Evolutionary conservation across 352 stramenopile species (phyloP).

Genomic region (Aphanomyces cochlioides): DNA sequence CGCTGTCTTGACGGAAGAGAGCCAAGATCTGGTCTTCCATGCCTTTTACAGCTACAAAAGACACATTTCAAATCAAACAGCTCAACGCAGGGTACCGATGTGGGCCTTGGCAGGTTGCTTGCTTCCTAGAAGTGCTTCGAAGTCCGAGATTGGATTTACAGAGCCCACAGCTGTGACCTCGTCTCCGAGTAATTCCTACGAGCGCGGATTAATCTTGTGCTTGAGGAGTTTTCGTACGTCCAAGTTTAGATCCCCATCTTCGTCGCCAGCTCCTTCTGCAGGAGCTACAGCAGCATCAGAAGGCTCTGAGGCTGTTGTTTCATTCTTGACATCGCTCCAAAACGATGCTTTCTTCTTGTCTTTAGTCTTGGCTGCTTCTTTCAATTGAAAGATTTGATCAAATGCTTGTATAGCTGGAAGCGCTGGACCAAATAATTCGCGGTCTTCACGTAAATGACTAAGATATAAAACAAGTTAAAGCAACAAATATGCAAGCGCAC

Average conservation of each 20-base stretch:
- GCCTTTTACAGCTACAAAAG: slow-evolving; percentile 46
- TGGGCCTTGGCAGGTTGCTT: slow-evolving; percentile 39
- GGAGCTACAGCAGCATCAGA: slow-evolving; percentile 24
- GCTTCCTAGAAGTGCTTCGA: slow-evolving; percentile 59
- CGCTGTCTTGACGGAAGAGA: slow-evolving; percentile 46
- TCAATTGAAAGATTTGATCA: slow-evolving; percentile 67
- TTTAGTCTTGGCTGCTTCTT: slow-evolving; percentile 65
- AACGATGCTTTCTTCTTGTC: slow-evolving; percentile 73
- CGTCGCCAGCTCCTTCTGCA: slow-evolving; percentile 29
- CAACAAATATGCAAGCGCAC: slow-evolving; percentile 2
- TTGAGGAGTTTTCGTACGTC: slow-evolving; percentile 27
- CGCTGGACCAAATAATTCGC: slow-evolving; percentile 6
- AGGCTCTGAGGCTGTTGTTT: slow-evolving; percentile 31
- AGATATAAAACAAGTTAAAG: slow-evolving; percentile 59
- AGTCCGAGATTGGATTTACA: slow-evolving; percentile 82
- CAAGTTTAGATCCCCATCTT: slow-evolving; percentile 59
- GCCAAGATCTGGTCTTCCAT: slow-evolving; percentile 68
- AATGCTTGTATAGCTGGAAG: slow-evolving; percentile 49
- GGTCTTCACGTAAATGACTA: slow-evolving; percentile 26
- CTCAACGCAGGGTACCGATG: slow-evolving; percentile 3
- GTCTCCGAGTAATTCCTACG: slow-evolving; percentile 59
- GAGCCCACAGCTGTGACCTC: slow-evolving; percentile 67
- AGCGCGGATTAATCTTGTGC: neutral
- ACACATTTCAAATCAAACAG: slow-evolving; percentile 32
- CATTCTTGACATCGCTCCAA: slow-evolving; percentile 56